Percentiles rank a stretch among this genome's conserved stretches.
phyloP scores from a whole-genome alignment of 768 basidiomycete species.

The Termitomyces sp. region DNA sequence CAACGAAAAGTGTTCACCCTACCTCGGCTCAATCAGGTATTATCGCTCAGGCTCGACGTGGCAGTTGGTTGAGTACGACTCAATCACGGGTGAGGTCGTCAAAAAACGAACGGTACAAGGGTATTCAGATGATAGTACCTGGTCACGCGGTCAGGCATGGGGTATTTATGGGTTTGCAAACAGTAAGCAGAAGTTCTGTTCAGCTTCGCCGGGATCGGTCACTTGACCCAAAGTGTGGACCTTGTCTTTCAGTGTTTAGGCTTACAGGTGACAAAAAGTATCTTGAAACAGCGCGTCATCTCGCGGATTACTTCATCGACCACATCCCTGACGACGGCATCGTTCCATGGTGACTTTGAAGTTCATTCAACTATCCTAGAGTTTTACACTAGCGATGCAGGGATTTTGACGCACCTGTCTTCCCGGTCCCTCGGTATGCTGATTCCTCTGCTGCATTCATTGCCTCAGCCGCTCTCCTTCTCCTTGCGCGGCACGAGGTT shows the following conservation, averaged over 20 bases:
- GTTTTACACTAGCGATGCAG: constrained; percentile 22
- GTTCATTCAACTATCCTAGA: background rate
- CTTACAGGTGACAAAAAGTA: constrained; percentile 45
- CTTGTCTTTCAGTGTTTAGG: constrained; percentile 43
- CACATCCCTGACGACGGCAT: constrained; percentile 55
- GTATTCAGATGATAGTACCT: constrained; percentile 58
- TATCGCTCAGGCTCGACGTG: constrained; percentile 36
- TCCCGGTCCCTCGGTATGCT: constrained; percentile 47
- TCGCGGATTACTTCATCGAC: constrained; percentile 57
- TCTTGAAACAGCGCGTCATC: constrained; percentile 50
- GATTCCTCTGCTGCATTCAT: constrained; percentile 70
- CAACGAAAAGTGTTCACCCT: background rate
- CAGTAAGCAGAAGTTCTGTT: constrained; percentile 37
- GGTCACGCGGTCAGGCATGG: constrained; percentile 73
- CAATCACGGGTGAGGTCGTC: constrained; percentile 56
- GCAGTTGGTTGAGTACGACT: constrained; percentile 65
- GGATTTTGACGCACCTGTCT: constrained; percentile 68
- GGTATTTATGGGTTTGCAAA: constrained; percentile 65
- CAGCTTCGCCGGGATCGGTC: background rate
- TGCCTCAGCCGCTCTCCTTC: constrained; percentile 51
- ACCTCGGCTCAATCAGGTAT: background rate
- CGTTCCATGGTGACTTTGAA: constrained; percentile 52
- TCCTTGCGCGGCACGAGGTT: constrained; percentile 43
- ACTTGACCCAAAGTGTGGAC: background rate
- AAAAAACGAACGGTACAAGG: constrained; percentile 55